These are phyloP conservation scores for Magnaporthales sp. DNA, from an alignment of 2,329 filamentous ascomycete genomes.

Conservation along the genomic window DNA sequence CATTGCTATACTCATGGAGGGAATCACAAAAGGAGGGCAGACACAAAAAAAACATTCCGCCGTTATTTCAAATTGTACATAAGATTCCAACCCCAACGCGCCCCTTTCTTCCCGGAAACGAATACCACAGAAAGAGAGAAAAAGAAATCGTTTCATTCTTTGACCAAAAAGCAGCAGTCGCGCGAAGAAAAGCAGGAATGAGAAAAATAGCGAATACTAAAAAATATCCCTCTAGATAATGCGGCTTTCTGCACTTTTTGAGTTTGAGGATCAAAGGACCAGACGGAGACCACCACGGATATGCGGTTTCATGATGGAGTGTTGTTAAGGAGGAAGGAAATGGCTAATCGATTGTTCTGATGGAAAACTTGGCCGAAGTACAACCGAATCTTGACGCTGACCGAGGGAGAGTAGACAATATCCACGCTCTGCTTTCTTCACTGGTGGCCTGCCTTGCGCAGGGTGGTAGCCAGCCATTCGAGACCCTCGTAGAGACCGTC, in stretches of 20 bases:
- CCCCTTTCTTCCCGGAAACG: slow-evolving; percentile 15
- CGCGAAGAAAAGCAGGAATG: slow-evolving; percentile 16
- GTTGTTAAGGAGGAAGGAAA: background rate
- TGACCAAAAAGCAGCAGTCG: slow-evolving; percentile 19
- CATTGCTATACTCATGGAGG: background rate
- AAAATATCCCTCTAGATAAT: slow-evolving; percentile 7
- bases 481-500: slow-evolving; percentile 99
- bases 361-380: slow-evolving; percentile 44
- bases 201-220: slow-evolving; percentile 16
- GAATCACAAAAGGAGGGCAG: slow-evolving; percentile 8
- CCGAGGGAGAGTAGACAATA: slow-evolving; percentile 26
- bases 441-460: slow-evolving; percentile 65
- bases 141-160: slow-evolving; percentile 10
- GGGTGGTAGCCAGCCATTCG: slow-evolving; percentile 79
- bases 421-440: slow-evolving; percentile 31
- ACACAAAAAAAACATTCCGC: slow-evolving; percentile 14
- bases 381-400: slow-evolving; percentile 40
- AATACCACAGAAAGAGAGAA: slow-evolving; percentile 5
- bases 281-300: slow-evolving; percentile 6
- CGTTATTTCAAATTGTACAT: slow-evolving; percentile 24
- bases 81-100: slow-evolving; percentile 25
- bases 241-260: slow-evolving; percentile 11
- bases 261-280: slow-evolving; percentile 10
- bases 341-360: slow-evolving; percentile 19
- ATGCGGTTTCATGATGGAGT: background rate